These are phyloP conservation scores for Aureobasidium sp. DNA, from an alignment of 2,329 filamentous ascomycete species.

Conservation along the genomic window DNA sequence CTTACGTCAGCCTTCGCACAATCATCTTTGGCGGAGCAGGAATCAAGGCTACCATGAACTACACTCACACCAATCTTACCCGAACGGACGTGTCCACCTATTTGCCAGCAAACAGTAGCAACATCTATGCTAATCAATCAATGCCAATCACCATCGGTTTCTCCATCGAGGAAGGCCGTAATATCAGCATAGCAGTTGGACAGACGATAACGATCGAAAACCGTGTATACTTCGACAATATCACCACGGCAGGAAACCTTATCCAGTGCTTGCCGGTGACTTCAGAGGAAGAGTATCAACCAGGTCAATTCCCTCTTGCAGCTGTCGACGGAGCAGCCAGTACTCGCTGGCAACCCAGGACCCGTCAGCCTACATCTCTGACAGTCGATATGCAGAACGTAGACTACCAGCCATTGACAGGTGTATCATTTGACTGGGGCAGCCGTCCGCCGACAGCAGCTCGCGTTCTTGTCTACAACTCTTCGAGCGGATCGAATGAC, in stretches of 20 bases:
- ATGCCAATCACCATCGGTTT: constrained; percentile 52
- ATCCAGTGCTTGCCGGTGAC: constrained; percentile 53
- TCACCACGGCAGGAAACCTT: constrained; percentile 47
- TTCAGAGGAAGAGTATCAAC: constrained; percentile 43
- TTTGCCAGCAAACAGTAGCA: constrained; percentile 47
- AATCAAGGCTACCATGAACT: constrained; percentile 54
- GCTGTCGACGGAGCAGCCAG: constrained; percentile 60
- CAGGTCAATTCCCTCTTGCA: constrained; percentile 62
- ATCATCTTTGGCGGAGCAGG: constrained; percentile 62
- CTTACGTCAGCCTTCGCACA: constrained; percentile 52
- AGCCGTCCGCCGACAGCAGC: constrained; percentile 48
- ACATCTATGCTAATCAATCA: constrained; percentile 43
- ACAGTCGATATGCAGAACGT: constrained; percentile 45
- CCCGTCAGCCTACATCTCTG: constrained; percentile 47
- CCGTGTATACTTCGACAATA: constrained; percentile 32
- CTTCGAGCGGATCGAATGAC: constrained; percentile 27
- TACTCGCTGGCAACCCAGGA: constrained; percentile 59
- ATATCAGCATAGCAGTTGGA: constrained; percentile 40
- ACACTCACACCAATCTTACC: constrained; percentile 56
- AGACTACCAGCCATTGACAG: constrained; percentile 37
- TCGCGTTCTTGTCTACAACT: constrained; percentile 49
- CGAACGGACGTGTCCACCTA: constrained; percentile 38
- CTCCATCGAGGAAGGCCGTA: constrained; percentile 31
- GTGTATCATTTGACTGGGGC: constrained; percentile 55
- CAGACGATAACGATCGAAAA: constrained; percentile 39